phyloP scores from a whole-genome alignment of 2,329 filamentous ascomycete species.

The Epichloe gansuensis region DNA sequence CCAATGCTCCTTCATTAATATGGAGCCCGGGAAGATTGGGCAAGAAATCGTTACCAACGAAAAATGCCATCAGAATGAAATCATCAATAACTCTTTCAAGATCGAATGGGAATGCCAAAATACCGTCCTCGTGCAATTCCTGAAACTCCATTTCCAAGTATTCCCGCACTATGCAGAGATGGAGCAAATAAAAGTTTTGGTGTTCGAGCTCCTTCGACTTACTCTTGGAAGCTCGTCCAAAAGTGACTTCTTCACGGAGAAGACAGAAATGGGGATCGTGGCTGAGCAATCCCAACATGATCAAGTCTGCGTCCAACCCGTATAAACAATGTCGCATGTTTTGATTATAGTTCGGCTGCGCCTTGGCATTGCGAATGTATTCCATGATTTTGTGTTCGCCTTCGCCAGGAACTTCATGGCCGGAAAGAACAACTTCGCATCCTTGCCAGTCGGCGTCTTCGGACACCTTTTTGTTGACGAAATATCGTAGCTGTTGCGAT shows the following conservation, averaged over 20 bases:
- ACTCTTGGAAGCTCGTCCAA: slow-evolving; percentile 72
- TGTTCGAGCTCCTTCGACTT: slow-evolving; percentile 96
- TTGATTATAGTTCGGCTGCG: slow-evolving; percentile 80
- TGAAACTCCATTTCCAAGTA: slow-evolving; percentile 96
- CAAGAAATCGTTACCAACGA: slow-evolving; percentile 97
- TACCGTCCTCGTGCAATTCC: slow-evolving; percentile 64
- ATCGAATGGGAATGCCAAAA: slow-evolving; percentile 68
- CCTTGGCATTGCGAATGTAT: slow-evolving; percentile 95
- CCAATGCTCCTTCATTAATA: slow-evolving; percentile 94
- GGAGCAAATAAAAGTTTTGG: slow-evolving; percentile 96
- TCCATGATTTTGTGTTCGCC: slow-evolving; percentile 99
- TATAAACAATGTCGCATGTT: slow-evolving; percentile 96
- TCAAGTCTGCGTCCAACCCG: slow-evolving; percentile 90
- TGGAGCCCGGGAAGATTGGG: slow-evolving; percentile 92
- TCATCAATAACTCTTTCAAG: slow-evolving; percentile 96
- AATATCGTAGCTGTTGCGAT: slow-evolving; percentile 89
- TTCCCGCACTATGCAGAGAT: slow-evolving; percentile 93
- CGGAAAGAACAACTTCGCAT: slow-evolving; percentile 89
- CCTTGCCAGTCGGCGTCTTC: slow-evolving; percentile 97
- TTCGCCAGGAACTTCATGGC: slow-evolving; percentile 94
- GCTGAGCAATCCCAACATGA: slow-evolving; percentile 94
- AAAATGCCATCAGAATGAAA: slow-evolving; percentile 99
- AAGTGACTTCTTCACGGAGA: slow-evolving; percentile 93
- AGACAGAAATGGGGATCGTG: slow-evolving; percentile 98
- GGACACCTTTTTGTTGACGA: slow-evolving; percentile 96